Conservation (phyloP, 768 basidiomycete genomes). For the Naganishia onofrii region DNA sequence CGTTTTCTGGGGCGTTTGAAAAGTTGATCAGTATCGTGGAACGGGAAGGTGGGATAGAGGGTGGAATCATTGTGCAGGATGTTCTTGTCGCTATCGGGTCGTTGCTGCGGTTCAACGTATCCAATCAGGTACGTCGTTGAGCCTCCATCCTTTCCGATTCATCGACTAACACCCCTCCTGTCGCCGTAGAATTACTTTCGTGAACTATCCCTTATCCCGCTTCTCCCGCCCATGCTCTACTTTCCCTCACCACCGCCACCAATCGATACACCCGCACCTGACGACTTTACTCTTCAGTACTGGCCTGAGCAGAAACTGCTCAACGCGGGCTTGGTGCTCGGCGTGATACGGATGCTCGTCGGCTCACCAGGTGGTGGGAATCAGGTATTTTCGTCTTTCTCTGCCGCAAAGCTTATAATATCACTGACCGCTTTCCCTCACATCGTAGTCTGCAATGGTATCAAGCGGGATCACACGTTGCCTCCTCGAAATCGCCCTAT, state of each 20-base stretch:
- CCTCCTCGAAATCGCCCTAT: slow-evolving; percentile 79
- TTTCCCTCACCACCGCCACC: slow-evolving; percentile 64
- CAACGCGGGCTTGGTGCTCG: slow-evolving; percentile 75
- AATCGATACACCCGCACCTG: slow-evolving; percentile 59
- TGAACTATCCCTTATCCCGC: slow-evolving; percentile 70
- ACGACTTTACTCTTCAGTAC: slow-evolving; percentile 90
- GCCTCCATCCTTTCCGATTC: background rate
- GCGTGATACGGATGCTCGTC: slow-evolving; percentile 80
- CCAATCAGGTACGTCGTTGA: slow-evolving; percentile 76
- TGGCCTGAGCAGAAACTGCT: slow-evolving; percentile 90
- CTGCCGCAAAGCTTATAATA: slow-evolving; percentile 31
- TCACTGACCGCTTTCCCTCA: background rate
- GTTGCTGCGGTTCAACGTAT: slow-evolving; percentile 86
- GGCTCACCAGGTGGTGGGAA: slow-evolving; percentile 54
- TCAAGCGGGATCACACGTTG: slow-evolving; percentile 62
- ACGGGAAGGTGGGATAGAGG: slow-evolving; percentile 86
- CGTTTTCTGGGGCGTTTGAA: slow-evolving; percentile 96
- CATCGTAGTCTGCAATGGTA: slow-evolving; percentile 50
- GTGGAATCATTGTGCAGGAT: slow-evolving; percentile 78
- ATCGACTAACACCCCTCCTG: background rate
- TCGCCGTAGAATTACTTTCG: slow-evolving; percentile 83
- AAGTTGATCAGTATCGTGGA: slow-evolving; percentile 83
- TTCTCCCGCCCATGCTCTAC: slow-evolving; percentile 60
- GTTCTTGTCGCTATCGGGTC: slow-evolving; percentile 80
- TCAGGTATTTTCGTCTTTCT: slow-evolving; percentile 40